Percentiles rank a stretch among this genome's conserved stretches.
These are phyloP conservation scores for Thinopyrum elongatum DNA, from an alignment of 176 grass and related monocot species.

Conservation along the genomic window DNA sequence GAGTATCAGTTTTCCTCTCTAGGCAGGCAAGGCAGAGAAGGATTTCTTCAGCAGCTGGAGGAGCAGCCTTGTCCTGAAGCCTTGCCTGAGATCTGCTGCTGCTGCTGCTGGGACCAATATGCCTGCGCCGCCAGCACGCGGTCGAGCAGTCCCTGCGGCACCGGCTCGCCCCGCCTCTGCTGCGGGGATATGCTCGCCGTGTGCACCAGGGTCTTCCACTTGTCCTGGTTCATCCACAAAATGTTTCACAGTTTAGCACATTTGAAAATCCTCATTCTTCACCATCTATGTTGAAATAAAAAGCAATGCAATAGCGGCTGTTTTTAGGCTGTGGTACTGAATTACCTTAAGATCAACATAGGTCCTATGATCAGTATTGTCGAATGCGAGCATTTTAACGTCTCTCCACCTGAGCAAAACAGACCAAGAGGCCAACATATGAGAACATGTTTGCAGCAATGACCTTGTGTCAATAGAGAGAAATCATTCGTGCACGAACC, in stretches of 20 bases:
- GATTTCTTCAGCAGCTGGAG: background rate
- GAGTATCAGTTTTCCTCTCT: conserved; percentile 20
- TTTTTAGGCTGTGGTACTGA: conserved; percentile 3
- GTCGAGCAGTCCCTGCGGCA: conserved; percentile 24
- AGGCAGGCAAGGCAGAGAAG: background rate
- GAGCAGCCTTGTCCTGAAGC: conserved; percentile 26
- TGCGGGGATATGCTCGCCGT: conserved; percentile 63
- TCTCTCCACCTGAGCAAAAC: conserved; percentile 73
- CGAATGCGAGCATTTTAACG: conserved; percentile 66
- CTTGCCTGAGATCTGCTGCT: conserved; percentile 23
- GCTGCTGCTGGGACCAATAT: conserved; percentile 35
- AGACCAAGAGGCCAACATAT: background rate
- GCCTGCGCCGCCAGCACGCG: conserved; percentile 9
- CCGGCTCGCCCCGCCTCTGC: conserved; percentile 49
- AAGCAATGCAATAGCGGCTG: background rate
- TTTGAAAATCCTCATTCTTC: no score
- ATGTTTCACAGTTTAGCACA: background rate
- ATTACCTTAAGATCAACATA: conserved; percentile 93
- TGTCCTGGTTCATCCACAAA: conserved; percentile 23
- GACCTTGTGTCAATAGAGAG: background rate
- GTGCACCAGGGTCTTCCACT: conserved; percentile 69
- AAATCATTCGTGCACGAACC: conserved; percentile 34
- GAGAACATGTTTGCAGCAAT: background rate
- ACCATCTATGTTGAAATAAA: background rate
- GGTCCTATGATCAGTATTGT: conserved; percentile 65